Conservation (phyloP, 257 asterid genomes). For the Paraleonurus japonicus region DNA sequence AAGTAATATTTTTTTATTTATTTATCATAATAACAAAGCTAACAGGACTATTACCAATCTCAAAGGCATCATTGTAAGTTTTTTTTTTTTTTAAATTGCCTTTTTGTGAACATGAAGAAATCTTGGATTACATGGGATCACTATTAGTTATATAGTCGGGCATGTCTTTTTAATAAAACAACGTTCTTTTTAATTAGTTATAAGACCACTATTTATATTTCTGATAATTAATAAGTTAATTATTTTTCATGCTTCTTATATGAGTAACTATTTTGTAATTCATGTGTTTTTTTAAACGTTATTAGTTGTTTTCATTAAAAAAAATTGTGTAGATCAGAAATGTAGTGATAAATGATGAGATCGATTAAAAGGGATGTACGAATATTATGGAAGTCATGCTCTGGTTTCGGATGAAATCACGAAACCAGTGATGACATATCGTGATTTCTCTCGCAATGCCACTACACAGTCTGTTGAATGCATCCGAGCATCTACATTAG, state of each 20-base stretch:
- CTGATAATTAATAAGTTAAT: no score
- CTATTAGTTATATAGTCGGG: no score
- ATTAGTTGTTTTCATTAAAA: no score
- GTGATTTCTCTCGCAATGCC: constrained; percentile 45
- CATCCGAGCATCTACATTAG: constrained; percentile 29
- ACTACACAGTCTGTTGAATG: constrained; percentile 31
- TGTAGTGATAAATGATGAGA: constrained; percentile 68
- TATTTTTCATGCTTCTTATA: no score
- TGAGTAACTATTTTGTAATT: no score
- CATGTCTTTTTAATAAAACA: no score
- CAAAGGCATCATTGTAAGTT: constrained; percentile 69
- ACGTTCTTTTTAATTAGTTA: no score
- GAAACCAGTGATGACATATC: constrained; percentile 29
- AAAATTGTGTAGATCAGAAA: constrained; percentile 69
- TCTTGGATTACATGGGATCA: constrained; percentile 24
- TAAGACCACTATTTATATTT: no score
- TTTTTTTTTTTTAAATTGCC: background rate
- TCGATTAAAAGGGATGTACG: constrained; percentile 66
- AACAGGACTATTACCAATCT: constrained; percentile 54
- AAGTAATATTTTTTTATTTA: no score
- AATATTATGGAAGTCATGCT: constrained; percentile 64
- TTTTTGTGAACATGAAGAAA: constrained; percentile 29
- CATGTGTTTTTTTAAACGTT: no score
- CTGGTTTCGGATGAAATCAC: constrained; percentile 49
- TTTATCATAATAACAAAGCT: constrained; percentile 47